Evolutionary conservation across 768 basidiomycete species (phyloP).

Genomic region (Ramaria sp.): DNA sequence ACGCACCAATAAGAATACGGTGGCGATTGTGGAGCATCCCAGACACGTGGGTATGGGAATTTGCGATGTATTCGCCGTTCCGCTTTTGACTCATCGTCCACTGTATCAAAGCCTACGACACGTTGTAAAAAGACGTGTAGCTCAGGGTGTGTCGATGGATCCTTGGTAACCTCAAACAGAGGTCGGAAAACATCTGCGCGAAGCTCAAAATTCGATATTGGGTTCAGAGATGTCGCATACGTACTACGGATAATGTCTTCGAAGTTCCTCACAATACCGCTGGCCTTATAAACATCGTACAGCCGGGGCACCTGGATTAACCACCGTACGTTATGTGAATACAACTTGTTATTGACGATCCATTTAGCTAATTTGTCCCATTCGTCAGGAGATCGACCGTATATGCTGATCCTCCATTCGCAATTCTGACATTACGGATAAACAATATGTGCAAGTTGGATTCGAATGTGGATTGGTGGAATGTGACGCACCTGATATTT

Average conservation of each 20-base stretch:
- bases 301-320: conserved; percentile 90
- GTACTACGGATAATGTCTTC: conserved; percentile 84
- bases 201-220: neutral
- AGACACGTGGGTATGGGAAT: conserved; percentile 83
- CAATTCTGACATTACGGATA: conserved; percentile 50
- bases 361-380: conserved; percentile 99
- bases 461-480: neutral
- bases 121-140: conserved; percentile 92
- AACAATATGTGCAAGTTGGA: neutral
- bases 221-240: conserved; percentile 20
- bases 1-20: conserved; percentile 88
- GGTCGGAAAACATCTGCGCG: conserved; percentile 79
- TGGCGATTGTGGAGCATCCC: conserved; percentile 85
- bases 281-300: conserved; percentile 92
- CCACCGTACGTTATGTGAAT: conserved; percentile 97
- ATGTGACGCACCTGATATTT: conserved; percentile 75
- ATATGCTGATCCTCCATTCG: conserved; percentile 96
- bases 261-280: conserved; percentile 73
- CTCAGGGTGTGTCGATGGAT: conserved; percentile 85
- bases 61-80: conserved; percentile 89
- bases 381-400: conserved; percentile 71
- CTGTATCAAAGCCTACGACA: conserved; percentile 95
- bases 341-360: conserved; percentile 88
- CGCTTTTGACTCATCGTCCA: conserved; percentile 94
- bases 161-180: conserved; percentile 90